Evolutionary conservation across 1,139 yeast genomes (phyloP), one percentile per base, ranked within the genome.

Genomic region (Hyphopichia burtonii): DNA sequence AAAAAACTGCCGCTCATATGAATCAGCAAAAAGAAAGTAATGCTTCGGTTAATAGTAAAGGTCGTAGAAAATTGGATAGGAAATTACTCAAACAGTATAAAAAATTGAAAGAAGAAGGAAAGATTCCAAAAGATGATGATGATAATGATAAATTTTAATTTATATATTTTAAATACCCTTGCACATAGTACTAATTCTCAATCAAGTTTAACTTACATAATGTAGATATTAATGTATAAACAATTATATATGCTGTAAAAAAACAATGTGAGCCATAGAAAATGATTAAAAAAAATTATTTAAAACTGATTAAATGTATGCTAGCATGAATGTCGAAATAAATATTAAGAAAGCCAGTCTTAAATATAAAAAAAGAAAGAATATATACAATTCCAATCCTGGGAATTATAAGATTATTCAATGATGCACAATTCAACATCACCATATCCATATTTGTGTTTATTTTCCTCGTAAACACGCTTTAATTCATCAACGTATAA

Each of bases 391-490:
- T 25, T 25, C 28, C 28, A 25, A 10, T 25, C 28, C 28, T 8
- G 28, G 28, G 28, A 25, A 25, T 11, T 25, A 16, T 11, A 31
- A 20, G 17, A 5, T 17, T 31, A 76, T 47, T 76, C 82, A 31
- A 67, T 72, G 40, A 76, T 75, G 41, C 71, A 72, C 45, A 81
- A 66, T 38, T 65, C 71, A 17, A 72, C 76, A 44, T 75, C 73
- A 10, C 69, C 73, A 48, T 74, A 74, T 1, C 82, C 81, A 51
- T 61, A 93, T 48, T 72, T 72, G 7, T 68, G 73, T 59, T 84
- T 88, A 57, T 91, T 80, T 12, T 80, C 84, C 37, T 86, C 81
- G 60, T 82, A 93, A 2, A 91, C 72, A 43, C 76, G 66, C 49
- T 72, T 65, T 52, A 94, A 66, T 46, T 82, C 90, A 14, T 79